phyloP scores from a whole-genome alignment of 768 basidiomycete genomes.

The Suillus occidentalis region DNA sequence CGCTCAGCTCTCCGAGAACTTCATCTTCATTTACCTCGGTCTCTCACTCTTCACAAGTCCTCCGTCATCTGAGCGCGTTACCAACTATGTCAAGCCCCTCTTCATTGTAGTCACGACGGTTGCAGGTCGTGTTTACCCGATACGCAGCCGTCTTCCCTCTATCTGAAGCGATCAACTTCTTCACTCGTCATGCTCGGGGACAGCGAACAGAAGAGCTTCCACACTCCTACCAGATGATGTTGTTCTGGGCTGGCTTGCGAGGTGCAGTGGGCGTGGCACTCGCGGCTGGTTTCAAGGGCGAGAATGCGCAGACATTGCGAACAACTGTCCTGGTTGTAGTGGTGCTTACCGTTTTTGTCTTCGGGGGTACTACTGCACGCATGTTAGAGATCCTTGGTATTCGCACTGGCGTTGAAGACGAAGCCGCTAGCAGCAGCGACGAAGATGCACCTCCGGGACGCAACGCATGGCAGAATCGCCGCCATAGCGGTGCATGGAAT shows the following conservation, averaged over 20 bases:
- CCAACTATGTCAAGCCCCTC: slow-evolving; percentile 88
- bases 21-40: slow-evolving; percentile 99
- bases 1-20: slow-evolving; percentile 95
- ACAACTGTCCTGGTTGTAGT: slow-evolving; percentile 96
- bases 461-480: slow-evolving; percentile 34
- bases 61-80: slow-evolving; percentile 74
- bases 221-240: slow-evolving; percentile 99
- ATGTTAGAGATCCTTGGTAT: slow-evolving; percentile 99
- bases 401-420: slow-evolving; percentile 92
- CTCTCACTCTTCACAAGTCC: slow-evolving; percentile 92
- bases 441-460: slow-evolving; percentile 40
- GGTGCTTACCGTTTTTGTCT: slow-evolving; percentile 89
- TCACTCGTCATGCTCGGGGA: slow-evolving; percentile 80
- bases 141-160: slow-evolving; percentile 96
- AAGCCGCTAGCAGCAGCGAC: slow-evolving; percentile 57
- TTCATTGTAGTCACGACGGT: slow-evolving; percentile 93
- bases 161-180: slow-evolving; percentile 91
- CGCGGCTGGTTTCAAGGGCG: slow-evolving; percentile 93
- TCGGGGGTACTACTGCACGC: slow-evolving; percentile 94
- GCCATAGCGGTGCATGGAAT: slow-evolving; percentile 41
- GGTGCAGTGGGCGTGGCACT: slow-evolving; percentile 98
- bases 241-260: slow-evolving; percentile 97
- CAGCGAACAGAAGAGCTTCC: slow-evolving; percentile 90
- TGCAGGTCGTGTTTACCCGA: slow-evolving; percentile 91
- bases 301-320: slow-evolving; percentile 85